A percentile compares a stretch with the other conserved stretches of the same genome.
Evolutionary conservation across 352 stramenopile species (phyloP).

Genomic region (Lagenidium sp.): DNA sequence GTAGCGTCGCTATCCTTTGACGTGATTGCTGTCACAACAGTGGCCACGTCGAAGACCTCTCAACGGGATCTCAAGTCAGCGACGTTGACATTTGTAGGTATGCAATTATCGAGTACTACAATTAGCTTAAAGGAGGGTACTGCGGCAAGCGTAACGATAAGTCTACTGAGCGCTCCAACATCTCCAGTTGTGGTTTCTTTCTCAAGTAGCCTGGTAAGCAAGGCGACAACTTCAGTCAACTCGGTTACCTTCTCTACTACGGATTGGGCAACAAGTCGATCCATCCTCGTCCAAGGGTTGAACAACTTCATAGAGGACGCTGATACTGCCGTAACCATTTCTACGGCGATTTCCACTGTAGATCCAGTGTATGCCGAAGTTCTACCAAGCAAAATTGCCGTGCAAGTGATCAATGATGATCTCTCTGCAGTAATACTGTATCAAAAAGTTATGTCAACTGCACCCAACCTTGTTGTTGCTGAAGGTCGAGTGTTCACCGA

Average conservation of each 20-base stretch:
- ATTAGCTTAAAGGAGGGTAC: conserved; percentile 35
- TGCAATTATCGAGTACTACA: conserved; percentile 25
- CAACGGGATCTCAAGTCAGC: conserved; percentile 17
- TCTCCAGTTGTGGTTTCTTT: conserved; percentile 25
- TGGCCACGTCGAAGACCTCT: conserved; percentile 25
- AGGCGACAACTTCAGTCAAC: conserved; percentile 16
- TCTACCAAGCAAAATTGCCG: conserved; percentile 9
- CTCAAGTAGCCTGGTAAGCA: conserved; percentile 15
- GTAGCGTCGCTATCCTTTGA: conserved; percentile 24
- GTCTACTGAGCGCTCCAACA: conserved; percentile 29
- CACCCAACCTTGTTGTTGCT: conserved; percentile 31
- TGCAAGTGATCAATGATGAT: conserved; percentile 51
- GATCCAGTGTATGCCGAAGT: conserved; percentile 28
- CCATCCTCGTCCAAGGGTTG: conserved; percentile 23
- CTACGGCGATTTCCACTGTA: conserved; percentile 14
- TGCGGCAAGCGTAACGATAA: conserved; percentile 11
- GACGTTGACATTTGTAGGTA: conserved; percentile 21
- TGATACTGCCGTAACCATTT: conserved; percentile 16
- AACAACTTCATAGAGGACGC: conserved; percentile 51
- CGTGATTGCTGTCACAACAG: conserved; percentile 19
- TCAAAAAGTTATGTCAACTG: conserved; percentile 22
- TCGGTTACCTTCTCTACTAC: conserved; percentile 18
- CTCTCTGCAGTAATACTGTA: conserved; percentile 31
- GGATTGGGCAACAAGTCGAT: conserved; percentile 24
- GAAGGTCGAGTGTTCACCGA: conserved; percentile 34